Conservation (phyloP, 441 rosid species). For the Metrosideros polymorpha region DNA sequence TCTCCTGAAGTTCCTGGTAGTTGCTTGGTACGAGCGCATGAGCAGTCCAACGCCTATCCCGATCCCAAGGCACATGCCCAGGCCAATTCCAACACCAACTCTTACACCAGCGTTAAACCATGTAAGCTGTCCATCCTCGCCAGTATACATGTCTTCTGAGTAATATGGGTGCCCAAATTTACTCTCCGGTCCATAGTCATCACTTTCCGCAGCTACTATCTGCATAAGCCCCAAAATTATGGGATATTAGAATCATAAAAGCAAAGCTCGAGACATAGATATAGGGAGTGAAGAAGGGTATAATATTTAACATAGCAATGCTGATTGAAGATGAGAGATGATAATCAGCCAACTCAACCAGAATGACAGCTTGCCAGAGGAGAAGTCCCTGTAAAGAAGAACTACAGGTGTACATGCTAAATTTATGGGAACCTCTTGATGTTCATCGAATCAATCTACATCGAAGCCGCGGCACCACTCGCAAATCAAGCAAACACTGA, state of each 20-base stretch:
- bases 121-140: slow-evolving; percentile 88
- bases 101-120: slow-evolving; percentile 99
- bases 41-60: slow-evolving; percentile 94
- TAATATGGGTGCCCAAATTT: slow-evolving; percentile 43
- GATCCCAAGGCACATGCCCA: slow-evolving; percentile 89
- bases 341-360: background rate
- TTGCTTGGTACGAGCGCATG: slow-evolving; percentile 89
- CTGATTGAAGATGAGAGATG: background rate
- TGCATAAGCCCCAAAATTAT: slow-evolving; percentile 17
- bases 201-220: slow-evolving; percentile 39
- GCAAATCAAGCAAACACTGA: background rate
- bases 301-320: background rate
- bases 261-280: background rate
- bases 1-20: slow-evolving; percentile 79
- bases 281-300: background rate
- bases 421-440: background rate
- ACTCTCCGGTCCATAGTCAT: slow-evolving; percentile 47
- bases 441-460: background rate
- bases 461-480: background rate
- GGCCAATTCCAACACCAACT: slow-evolving; percentile 98
- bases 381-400: background rate
- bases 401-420: background rate
- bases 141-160: slow-evolving; percentile 60
- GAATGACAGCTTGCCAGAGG: background rate
- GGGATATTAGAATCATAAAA: background rate